Evolutionary conservation across 2,329 filamentous ascomycete species (phyloP), one percentile per base, ranked within the genome.

Genomic region (Westerdykella sp.): DNA sequence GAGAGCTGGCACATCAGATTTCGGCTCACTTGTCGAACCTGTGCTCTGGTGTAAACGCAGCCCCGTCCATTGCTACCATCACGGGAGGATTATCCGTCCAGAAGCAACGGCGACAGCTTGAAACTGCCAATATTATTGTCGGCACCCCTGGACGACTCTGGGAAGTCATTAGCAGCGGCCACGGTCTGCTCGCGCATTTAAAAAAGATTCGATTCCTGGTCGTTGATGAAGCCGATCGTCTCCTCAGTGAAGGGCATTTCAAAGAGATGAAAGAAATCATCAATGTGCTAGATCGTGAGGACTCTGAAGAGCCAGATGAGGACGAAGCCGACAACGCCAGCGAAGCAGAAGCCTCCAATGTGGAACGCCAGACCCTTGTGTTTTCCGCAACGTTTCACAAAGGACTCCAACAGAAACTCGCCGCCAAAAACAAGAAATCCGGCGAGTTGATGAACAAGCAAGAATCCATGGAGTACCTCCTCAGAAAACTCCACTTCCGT

Each of bases 311-410:
- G 4, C 72, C 76, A 9, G 67, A 72, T 0, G 57, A 67, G 6
- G 45, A 52, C 9, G 48, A 51, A 12, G 47, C 48, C 4, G 45
- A 37, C 13, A 28, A 28, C 25, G 25, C 25, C 7, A 9, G 25
- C 25, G 25, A 28, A 9, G 46, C 45, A 2, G 43, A 54, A 22
- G 37, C 44, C 2, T 43, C 44, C 41, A 37, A 18, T 3, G 31
- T 34, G 12, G 60, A 77, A 13, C 74, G 91, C 34, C 93, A 98
- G 62, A 97, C 90, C 0, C 77, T 98, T 0, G 88, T 98, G 15
- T 98, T 98, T 67, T 97, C 93, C 0, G 93, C 93, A 0, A 98
- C 93, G 0, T 95, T 98, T 66, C 86, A 95, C 62, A 91, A 90
- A 59, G 83, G 84, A 1, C 71, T 98, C 23, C 91, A 97, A 63